Conservation (phyloP, 73 alveolate species). For the Stentor roeselii region DNA sequence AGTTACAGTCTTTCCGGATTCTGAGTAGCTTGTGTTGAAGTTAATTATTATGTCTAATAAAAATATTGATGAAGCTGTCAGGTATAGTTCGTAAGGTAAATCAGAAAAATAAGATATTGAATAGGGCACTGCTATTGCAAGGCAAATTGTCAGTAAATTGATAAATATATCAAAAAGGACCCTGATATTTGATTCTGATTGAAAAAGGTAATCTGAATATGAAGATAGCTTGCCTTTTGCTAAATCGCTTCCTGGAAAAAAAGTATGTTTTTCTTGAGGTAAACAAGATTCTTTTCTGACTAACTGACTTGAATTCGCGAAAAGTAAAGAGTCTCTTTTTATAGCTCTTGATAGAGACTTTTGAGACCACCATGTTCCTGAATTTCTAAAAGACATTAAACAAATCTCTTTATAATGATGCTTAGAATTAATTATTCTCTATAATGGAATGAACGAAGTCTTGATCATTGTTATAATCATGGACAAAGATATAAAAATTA, state of each 20-base stretch:
- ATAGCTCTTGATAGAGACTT: not conserved
- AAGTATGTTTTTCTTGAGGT: not conserved
- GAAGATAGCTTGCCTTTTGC: not conserved
- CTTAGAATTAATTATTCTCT: too few species aligned
- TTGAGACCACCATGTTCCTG: slow-evolving; percentile 3
- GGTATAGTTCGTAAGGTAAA: not conserved
- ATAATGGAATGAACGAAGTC: too few species aligned
- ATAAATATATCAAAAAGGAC: not conserved
- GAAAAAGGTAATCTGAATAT: not conserved
- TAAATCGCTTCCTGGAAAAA: not conserved
- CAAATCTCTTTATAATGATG: too few species aligned
- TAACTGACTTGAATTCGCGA: not conserved
- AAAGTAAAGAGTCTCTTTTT: not conserved
- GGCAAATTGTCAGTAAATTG: not conserved
- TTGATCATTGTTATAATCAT: too few species aligned
- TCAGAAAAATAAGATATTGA: slow-evolving; percentile 1
- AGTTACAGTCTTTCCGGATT: not conserved
- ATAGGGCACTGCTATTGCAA: not conserved
- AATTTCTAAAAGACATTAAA: not conserved
- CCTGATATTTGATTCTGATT: not conserved
- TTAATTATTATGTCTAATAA: not conserved
- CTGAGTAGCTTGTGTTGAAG: not conserved
- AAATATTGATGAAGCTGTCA: not conserved
- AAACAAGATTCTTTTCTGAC: not conserved
- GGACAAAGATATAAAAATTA: too few species aligned